Conservation (phyloP, 192 early-diverging fungal species). For the Coemansia sp. region DNA sequence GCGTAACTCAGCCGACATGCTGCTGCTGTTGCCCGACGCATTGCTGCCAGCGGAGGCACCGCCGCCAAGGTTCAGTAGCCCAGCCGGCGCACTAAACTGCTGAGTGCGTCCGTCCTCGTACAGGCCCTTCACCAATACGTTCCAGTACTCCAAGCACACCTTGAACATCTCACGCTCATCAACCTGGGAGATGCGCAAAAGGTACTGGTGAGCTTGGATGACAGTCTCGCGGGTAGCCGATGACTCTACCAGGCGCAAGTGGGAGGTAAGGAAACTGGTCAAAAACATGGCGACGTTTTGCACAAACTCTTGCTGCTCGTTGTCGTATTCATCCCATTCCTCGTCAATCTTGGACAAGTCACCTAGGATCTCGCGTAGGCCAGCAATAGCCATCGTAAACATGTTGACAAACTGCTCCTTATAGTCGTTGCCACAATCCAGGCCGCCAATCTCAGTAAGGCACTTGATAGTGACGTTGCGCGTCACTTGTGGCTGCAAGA, state of each 20-base stretch:
- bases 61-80: slow-evolving; percentile 42
- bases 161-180: slow-evolving; percentile 98
- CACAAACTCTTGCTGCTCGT: slow-evolving; percentile 94
- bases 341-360: slow-evolving; percentile 68
- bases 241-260: slow-evolving; percentile 70
- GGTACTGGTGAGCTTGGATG: slow-evolving; percentile 81
- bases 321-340: slow-evolving; percentile 76
- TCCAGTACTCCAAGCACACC: slow-evolving; percentile 97
- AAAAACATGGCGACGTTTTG: slow-evolving; percentile 94
- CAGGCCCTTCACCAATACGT: slow-evolving; percentile 79
- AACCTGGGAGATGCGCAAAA: slow-evolving; percentile 88
- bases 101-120: slow-evolving; percentile 75
- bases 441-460: slow-evolving; percentile 93
- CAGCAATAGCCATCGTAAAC: slow-evolving; percentile 76
- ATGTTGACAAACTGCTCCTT: slow-evolving; percentile 83
- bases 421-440: slow-evolving; percentile 78
- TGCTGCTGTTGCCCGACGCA: slow-evolving; percentile 12
- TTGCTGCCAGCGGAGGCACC: slow-evolving; percentile 29
- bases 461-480: slow-evolving; percentile 95
- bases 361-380: slow-evolving; percentile 43
- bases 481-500: slow-evolving; percentile 82
- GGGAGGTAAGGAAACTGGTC: slow-evolving; percentile 78
- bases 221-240: slow-evolving; percentile 57
- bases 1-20: slow-evolving; percentile 52
- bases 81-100: slow-evolving; percentile 33